Evolutionary conservation across 1,284 basidiomycete genomes (phyloP).

Genomic region (Trichosporon asahii): DNA sequence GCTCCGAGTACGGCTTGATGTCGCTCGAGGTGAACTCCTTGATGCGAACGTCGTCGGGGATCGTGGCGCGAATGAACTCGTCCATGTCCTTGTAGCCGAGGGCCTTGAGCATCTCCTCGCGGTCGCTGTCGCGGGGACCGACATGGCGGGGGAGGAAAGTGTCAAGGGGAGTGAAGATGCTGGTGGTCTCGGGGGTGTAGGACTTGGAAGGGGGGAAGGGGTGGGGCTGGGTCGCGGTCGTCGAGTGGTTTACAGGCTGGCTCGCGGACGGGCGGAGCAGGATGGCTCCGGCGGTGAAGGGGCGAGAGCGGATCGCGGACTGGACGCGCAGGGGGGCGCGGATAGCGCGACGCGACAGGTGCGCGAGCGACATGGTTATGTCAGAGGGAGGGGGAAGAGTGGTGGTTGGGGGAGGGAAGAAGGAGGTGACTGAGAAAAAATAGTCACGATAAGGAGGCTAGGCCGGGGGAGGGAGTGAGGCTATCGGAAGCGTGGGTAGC

Average conservation of each 20-base stretch:
- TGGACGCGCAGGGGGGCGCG: conserved; percentile 13
- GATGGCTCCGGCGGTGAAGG: conserved; percentile 25
- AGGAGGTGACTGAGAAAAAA: background rate
- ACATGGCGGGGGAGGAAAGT: conserved; percentile 84
- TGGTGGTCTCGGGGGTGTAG: conserved; percentile 38
- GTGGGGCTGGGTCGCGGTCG: conserved; percentile 48
- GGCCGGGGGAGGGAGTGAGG: background rate
- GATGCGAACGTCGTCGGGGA: conserved; percentile 75
- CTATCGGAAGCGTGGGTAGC: background rate
- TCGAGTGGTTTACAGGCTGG: conserved; percentile 30
- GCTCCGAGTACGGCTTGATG: conserved; percentile 77
- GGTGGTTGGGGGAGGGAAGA: conserved; percentile 6
- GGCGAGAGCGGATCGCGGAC: conserved; percentile 21
- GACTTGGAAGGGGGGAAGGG: conserved; percentile 40
- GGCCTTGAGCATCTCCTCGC: conserved; percentile 69
- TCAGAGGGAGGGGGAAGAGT: background rate
- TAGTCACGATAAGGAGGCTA: background rate
- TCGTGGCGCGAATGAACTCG: conserved; percentile 72
- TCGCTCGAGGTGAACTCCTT: conserved; percentile 54
- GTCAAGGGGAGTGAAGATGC: conserved; percentile 74
- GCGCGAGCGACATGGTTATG: conserved; percentile 19
- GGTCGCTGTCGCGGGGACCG: conserved; percentile 75
- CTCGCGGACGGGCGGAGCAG: conserved; percentile 27
- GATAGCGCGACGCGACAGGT: conserved; percentile 24
- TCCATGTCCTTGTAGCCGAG: conserved; percentile 84